These are phyloP conservation scores for Claviceps sp. DNA, from an alignment of 2,329 filamentous ascomycete species.

Conservation along the genomic window DNA sequence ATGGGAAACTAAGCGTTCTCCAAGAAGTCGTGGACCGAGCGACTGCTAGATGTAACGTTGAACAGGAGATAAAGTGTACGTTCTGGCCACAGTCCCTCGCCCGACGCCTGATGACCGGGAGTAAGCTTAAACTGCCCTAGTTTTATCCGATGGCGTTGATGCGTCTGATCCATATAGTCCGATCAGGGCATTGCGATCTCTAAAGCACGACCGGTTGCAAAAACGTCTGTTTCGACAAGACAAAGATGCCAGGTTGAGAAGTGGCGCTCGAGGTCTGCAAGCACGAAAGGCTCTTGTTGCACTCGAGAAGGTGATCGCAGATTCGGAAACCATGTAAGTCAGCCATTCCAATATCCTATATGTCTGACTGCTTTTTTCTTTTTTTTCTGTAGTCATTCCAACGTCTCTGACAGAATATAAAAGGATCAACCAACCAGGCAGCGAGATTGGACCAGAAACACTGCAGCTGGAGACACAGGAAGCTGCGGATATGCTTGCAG, in stretches of 20 bases:
- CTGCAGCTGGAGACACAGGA: constrained; percentile 54
- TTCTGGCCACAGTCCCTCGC: not conserved
- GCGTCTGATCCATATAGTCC: constrained; percentile 40
- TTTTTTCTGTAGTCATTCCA: not conserved
- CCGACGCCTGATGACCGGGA: not conserved
- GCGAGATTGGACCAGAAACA: constrained; percentile 40
- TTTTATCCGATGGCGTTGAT: constrained; percentile 48
- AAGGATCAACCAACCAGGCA: constrained; percentile 36
- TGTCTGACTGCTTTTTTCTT: too few species aligned
- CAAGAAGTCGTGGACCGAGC: constrained; percentile 54
- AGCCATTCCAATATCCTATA: too few species aligned
- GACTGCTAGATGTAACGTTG: constrained; percentile 40
- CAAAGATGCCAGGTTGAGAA: constrained; percentile 60
- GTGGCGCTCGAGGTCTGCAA: constrained; percentile 59
- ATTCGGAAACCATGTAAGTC: constrained; percentile 39
- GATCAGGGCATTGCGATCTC: constrained; percentile 44
- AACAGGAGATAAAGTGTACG: constrained; percentile 47
- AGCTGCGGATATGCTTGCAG: constrained; percentile 55
- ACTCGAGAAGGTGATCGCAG: constrained; percentile 52
- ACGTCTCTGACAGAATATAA: not conserved
- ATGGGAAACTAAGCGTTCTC: constrained; percentile 33
- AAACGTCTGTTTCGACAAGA: constrained; percentile 54
- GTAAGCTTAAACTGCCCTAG: constrained; percentile 18
- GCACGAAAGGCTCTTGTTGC: constrained; percentile 62
- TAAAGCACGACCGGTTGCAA: constrained; percentile 49